Evolutionary conservation across 2,329 filamentous ascomycete genomes (phyloP), one percentile per base, ranked within the genome.

Genomic region (Madurella fahalii): DNA sequence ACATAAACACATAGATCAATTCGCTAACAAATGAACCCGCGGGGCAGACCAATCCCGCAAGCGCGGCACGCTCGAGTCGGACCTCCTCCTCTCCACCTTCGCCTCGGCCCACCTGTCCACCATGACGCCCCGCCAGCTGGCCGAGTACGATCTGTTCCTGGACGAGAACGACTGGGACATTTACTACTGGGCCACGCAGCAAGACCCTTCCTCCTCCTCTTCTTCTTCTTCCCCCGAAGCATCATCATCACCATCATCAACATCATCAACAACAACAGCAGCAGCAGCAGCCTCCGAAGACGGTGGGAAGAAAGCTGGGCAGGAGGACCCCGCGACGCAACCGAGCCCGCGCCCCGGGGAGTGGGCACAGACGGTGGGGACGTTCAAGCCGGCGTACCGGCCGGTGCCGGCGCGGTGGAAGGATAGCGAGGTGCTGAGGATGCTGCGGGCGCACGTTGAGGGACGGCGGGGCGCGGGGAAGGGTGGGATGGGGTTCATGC

Each of bases 121-220:
- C 58, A 95, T 99, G 89, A 82, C 81, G 1, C 71, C 77, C 5
- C 72, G 78, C 48, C 88, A 95, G 68, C 84, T 97, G 64, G 73
- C 82, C 64, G 83, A 95, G 72, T 97, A 94, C 76, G 93, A 97
- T 71, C 77, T 81, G 30, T 95, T 99, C 77, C 84, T 99, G 53
- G 94, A 99, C 72, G 94, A 99, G 75, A 99, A 99, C 73, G 94
- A 99, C 76, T 99, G 94, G 94, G 94, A 99, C 71, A 96, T 99
- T 58, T 99, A 99, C 79, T 99, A 99, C 80, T 99, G 94, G 94
- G 90, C 89, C 3, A 99, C 94, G 15, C 94, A 99, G 72, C 85
- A 90, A 71, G 77, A 50, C 77, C 82, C 54, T 61, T 69, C 51
- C 70, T 74, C 60, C 47, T 64, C 61, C 25, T 61, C 56, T 42